A percentile compares a stretch with the other conserved stretches of the same genome.
phyloP scores from a whole-genome alignment of 2,329 filamentous ascomycete genomes.

The Pseudonectria foliicola region DNA sequence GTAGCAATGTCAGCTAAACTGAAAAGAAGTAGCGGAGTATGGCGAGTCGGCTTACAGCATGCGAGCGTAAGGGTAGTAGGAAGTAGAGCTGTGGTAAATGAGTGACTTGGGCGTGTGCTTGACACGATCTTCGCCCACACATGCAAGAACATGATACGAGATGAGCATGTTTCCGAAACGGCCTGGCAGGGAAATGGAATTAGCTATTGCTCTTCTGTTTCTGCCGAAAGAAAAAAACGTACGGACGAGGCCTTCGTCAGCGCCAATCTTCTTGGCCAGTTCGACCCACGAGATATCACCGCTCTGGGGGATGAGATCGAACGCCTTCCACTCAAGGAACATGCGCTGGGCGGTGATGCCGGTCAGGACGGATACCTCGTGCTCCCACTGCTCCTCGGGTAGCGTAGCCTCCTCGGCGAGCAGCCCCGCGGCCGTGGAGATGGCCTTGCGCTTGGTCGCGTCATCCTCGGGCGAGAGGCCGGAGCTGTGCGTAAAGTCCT shows the following conservation, averaged over 20 bases:
- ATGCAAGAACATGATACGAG: constrained; percentile 2
- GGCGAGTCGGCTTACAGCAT: constrained; percentile 4
- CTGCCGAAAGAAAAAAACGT: not conserved
- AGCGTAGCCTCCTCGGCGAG: constrained; percentile 3
- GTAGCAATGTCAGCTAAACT: not conserved
- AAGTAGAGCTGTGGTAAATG: constrained; percentile 1
- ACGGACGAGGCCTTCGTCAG: constrained; percentile 21
- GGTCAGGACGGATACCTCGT: constrained; percentile 3
- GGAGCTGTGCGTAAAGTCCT: not conserved
- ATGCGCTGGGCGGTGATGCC: constrained; percentile 17
- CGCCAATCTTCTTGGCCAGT: constrained; percentile 20
- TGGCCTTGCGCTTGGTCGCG: constrained; percentile 1
- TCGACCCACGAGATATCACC: constrained; percentile 20
- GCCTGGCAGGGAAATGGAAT: not conserved
- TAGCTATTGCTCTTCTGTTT: not conserved
- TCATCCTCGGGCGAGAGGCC: not conserved
- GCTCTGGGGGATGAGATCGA: constrained; percentile 23
- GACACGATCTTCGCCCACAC: constrained; percentile 1
- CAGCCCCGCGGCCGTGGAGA: constrained; percentile 1
- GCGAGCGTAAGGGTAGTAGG: not conserved
- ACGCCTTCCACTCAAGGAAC: constrained; percentile 26
- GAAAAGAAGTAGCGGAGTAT: too few species aligned
- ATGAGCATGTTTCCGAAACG: constrained; percentile 5
- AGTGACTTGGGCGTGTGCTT: constrained; percentile 6
- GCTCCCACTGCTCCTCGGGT: constrained; percentile 5